Percentiles rank a stretch among this genome's conserved stretches.
Conservation (phyloP, 2,329 filamentous ascomycete species). For the Chaetomium strumarium region DNA sequence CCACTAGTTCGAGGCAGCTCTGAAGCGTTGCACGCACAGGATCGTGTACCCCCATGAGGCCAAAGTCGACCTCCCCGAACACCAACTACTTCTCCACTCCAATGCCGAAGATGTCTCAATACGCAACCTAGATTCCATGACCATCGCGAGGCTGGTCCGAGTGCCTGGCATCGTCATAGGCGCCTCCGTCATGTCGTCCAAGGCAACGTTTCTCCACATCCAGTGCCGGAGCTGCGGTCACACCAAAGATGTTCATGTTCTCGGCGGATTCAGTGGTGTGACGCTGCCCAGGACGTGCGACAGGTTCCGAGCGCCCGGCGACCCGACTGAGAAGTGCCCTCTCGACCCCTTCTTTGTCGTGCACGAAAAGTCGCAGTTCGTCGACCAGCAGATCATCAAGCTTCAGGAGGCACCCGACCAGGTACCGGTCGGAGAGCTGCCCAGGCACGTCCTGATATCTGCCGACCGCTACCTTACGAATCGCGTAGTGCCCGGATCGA, state of each 20-base stretch:
- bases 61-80: constrained; percentile 69
- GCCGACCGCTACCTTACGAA: constrained; percentile 97
- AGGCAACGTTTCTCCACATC: constrained; percentile 80
- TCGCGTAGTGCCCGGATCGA: constrained; percentile 86
- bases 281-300: constrained; percentile 75
- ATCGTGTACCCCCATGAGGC: constrained; percentile 79
- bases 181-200: constrained; percentile 92
- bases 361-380: constrained; percentile 89
- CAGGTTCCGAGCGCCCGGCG: constrained; percentile 56
- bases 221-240: constrained; percentile 84
- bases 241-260: constrained; percentile 62
- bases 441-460: constrained; percentile 88
- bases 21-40: constrained; percentile 85
- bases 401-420: constrained; percentile 96
- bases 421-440: constrained; percentile 92
- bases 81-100: constrained; percentile 93
- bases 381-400: constrained; percentile 97
- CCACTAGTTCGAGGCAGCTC: constrained; percentile 75
- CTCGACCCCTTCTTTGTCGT: constrained; percentile 94
- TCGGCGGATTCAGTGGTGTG: constrained; percentile 82
- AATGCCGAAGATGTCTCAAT: constrained; percentile 87
- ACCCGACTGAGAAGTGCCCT: constrained; percentile 70
- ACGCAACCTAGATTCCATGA: constrained; percentile 85
- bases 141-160: constrained; percentile 88
- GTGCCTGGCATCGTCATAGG: constrained; percentile 98